These are phyloP conservation scores for Clavispora fructus DNA, from an alignment of 805 yeast species.

Conservation along the genomic window DNA sequence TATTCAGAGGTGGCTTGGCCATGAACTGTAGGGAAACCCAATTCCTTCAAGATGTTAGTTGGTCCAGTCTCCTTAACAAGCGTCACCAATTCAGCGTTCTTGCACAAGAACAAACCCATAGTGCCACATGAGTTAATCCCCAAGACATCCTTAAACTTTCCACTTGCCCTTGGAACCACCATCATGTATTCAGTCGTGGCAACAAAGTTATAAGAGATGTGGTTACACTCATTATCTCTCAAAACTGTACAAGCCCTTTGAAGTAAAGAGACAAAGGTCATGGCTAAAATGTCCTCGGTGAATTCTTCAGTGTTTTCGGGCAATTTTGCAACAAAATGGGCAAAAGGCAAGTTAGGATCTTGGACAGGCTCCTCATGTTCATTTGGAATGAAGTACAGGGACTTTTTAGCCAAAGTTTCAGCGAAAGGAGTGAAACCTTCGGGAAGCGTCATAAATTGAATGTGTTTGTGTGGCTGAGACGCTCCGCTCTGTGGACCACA, in stretches of 20 bases:
- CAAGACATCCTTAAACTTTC: conserved; percentile 43
- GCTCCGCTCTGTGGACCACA: conserved; percentile 89
- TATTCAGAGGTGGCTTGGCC: conserved; percentile 57
- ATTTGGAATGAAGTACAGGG: conserved; percentile 51
- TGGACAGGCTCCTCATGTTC: conserved; percentile 53
- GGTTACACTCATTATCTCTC: conserved; percentile 43
- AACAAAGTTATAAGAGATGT: conserved; percentile 71
- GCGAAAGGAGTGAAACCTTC: conserved; percentile 53
- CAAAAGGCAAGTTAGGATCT: conserved; percentile 61
- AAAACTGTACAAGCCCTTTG: conserved; percentile 65
- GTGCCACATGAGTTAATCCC: conserved; percentile 80
- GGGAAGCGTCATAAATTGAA: conserved; percentile 79
- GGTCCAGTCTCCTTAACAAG: conserved; percentile 45
- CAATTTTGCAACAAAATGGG: conserved; percentile 75
- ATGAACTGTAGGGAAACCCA: conserved; percentile 63
- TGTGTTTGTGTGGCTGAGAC: conserved; percentile 90
- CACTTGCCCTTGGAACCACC: conserved; percentile 73
- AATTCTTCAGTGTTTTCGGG: conserved; percentile 36
- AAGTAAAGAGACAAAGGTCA: conserved; percentile 67
- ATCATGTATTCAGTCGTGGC: conserved; percentile 82
- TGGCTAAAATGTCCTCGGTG: conserved; percentile 54
- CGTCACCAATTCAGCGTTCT: conserved; percentile 51
- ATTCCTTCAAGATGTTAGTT: conserved; percentile 48
- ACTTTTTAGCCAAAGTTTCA: conserved; percentile 37
- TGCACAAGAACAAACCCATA: conserved; percentile 74